Evolutionary conservation across 176 grass and related monocot species (phyloP).

Genomic region (sorghum (Sorghum bicolor)): Sorghum_bicolor_NCBIv3 NC_012873.2:51816501-51817000

Average conservation of each 20-base stretch:
- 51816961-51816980: neutral
- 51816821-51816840: neutral
- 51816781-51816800: neutral
- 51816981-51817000: neutral
- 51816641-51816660: constrained; percentile 22
- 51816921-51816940: neutral
- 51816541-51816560: neutral
- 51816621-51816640: constrained; percentile 41
- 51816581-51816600: neutral
- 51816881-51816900: neutral
- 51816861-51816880: neutral
- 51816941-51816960: neutral
- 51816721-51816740: constrained; percentile 48
- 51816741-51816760: constrained; percentile 26
- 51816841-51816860: neutral
- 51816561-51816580: neutral
- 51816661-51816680: constrained; percentile 47
- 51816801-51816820: neutral
- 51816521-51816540: neutral
- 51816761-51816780: neutral
- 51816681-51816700: constrained; percentile 40
- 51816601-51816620: constrained; percentile 36
- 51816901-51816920: neutral
- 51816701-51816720: constrained; percentile 40
- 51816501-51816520: neutral